Conservation (phyloP, 2,329 filamentous ascomycete genomes). For the Herpotrichia juniperi region DNA sequence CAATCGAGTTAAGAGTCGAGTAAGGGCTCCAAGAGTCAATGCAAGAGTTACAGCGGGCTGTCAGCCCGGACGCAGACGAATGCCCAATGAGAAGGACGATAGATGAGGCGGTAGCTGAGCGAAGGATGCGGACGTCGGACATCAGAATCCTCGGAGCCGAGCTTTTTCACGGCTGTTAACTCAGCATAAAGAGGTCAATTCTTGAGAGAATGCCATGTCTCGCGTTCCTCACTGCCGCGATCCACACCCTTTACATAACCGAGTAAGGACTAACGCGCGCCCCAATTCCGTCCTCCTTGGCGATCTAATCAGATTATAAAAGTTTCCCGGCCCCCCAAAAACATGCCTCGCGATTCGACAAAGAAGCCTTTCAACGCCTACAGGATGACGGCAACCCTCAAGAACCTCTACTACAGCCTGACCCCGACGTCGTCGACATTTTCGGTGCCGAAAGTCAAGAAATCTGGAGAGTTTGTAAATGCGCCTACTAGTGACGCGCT, state of each 20-base stretch:
- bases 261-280: constrained; percentile 17
- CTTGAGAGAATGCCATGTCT: no score
- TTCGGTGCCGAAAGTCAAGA: constrained; percentile 36
- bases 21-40: neutral
- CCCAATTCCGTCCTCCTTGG: constrained; percentile 36
- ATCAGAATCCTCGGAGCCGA: no score
- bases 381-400: constrained; percentile 43
- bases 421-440: constrained; percentile 36
- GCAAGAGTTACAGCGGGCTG: neutral
- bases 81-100: neutral
- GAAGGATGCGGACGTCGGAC: neutral
- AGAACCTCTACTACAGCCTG: constrained; percentile 46
- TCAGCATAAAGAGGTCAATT: no score
- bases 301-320: constrained; percentile 45
- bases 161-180: no score
- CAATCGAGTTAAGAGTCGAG: neutral
- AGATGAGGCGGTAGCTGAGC: neutral
- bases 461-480: constrained; percentile 53
- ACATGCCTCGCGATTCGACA: constrained; percentile 24
- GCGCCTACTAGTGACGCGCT: constrained; percentile 59
- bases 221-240: neutral
- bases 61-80: neutral
- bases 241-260: neutral
- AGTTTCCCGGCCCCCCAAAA: constrained; percentile 10
- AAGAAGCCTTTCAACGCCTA: constrained; percentile 38